Conservation (phyloP, 2,329 filamentous ascomycete species). For the Colletotrichum salicis region DNA sequence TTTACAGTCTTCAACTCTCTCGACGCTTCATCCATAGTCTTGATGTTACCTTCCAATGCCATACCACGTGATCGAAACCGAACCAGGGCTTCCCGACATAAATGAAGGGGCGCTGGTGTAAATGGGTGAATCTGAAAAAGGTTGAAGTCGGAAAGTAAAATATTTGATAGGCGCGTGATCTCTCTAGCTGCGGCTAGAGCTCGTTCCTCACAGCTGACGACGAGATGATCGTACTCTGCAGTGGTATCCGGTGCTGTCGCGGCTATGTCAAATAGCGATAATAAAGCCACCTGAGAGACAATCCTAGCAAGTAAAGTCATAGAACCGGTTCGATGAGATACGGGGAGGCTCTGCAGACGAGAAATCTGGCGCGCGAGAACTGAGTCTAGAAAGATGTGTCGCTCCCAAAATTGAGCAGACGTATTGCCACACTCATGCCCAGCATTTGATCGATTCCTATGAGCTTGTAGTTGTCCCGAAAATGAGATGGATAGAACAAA, state of each 20-base stretch:
- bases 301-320: not conserved
- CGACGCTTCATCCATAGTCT: not conserved
- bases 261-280: not conserved
- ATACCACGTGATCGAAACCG: not conserved
- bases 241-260: not conserved
- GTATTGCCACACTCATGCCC: not conserved
- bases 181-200: not conserved
- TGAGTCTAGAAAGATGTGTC: not conserved
- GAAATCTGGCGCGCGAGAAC: not conserved
- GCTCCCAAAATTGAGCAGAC: not conserved
- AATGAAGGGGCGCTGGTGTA: not conserved
- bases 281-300: not conserved
- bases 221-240: not conserved
- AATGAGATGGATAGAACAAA: not conserved
- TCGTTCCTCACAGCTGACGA: not conserved
- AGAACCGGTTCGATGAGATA: not conserved
- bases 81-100: not conserved
- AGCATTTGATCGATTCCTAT: not conserved
- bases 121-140: not conserved
- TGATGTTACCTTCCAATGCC: not conserved
- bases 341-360: not conserved
- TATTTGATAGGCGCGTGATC: not conserved
- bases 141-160: not conserved
- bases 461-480: not conserved
- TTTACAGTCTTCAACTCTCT: not conserved